phyloP scores from a whole-genome alignment of 768 basidiomycete genomes.

The Termitomyces eurrhizus region DNA sequence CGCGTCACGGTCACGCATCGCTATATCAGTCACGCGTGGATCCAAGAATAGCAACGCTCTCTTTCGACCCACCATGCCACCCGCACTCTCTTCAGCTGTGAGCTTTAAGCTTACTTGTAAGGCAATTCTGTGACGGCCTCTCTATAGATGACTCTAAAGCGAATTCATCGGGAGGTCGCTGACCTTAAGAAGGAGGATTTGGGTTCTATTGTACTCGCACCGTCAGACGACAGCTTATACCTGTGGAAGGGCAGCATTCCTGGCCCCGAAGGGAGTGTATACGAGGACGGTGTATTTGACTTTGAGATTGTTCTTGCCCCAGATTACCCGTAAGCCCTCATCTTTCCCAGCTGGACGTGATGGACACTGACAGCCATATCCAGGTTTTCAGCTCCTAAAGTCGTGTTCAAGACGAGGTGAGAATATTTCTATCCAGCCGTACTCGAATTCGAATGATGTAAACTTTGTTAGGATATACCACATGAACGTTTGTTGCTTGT shows the following conservation, averaged over 20 bases:
- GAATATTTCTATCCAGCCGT: conserved; percentile 13
- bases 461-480: conserved; percentile 65
- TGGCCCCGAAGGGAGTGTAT: conserved; percentile 78
- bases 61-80: conserved; percentile 21
- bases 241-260: conserved; percentile 76
- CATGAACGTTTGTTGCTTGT: conserved; percentile 59
- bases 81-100: conserved; percentile 23
- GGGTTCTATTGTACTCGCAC: conserved; percentile 65
- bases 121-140: background rate
- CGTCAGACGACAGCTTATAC: conserved; percentile 62
- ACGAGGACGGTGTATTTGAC: conserved; percentile 75
- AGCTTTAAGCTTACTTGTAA: background rate
- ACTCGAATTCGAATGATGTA: background rate
- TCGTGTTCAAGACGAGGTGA: conserved; percentile 71
- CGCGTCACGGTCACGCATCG: background rate
- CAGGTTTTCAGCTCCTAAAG: conserved; percentile 78
- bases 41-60: conserved; percentile 1
- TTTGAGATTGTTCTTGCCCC: conserved; percentile 59
- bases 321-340: conserved; percentile 75
- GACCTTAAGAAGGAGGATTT: conserved; percentile 83
- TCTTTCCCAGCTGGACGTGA: conserved; percentile 1
- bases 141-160: conserved; percentile 61
- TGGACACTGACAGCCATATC: conserved; percentile 5
- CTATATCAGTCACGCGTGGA: conserved; percentile 1
- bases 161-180: conserved; percentile 78